Base-by-base conservation (phyloP, 805 yeast species). In the Candida railenensis region DNA sequence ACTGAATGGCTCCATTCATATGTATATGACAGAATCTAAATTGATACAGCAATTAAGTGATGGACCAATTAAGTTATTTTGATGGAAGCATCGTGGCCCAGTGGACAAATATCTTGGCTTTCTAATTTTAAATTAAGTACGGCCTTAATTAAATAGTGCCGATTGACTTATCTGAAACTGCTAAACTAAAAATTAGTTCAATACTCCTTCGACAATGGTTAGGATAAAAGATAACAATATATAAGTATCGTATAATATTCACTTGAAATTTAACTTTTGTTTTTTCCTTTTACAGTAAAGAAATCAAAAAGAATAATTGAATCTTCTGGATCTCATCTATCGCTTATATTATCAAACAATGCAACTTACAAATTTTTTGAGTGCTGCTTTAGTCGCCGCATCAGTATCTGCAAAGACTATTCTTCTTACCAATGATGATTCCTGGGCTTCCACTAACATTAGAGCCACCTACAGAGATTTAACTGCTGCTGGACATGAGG, bases 371-470 rank as follows among this genome's bases (percentile, higher is more conserved):
- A 22, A 16, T 28, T 9, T 39, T 25, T 4, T 21, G n/a, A 28
- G 21, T 4, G 33, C 42, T 12, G 34, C 34, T 25, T 28, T 39
- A 22, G 19, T 42, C 8, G 37, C 45, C 34, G 37, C 39, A 15
- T 18, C 43, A 2, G 43, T 25, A n/a, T 19, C 43, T 43, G 43
- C 45, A 11, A 73, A 22, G 70, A 71, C 53, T 73, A 75, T 57
- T 49, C 58, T 78, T 18, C 64, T 78, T 34, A 73, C 83, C 49
- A 79, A 80, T 54, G 85, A 80, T 55, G 85, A 80, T 52, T 74
- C 78, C 16, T 80, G 80, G 79, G 77, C 75, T 2, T 64, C 82
- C 3, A 76, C 83, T 41, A 78, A 78, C 56, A 76, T 80, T 56
- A 73, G 84, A 57, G 81, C 83, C 14, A 61, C 79, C 11, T 80